Percentiles rank a stretch among this genome's conserved stretches.
These are phyloP conservation scores for Wickerhamiella brachini DNA, from an alignment of 805 yeast species.

Conservation along the genomic window DNA sequence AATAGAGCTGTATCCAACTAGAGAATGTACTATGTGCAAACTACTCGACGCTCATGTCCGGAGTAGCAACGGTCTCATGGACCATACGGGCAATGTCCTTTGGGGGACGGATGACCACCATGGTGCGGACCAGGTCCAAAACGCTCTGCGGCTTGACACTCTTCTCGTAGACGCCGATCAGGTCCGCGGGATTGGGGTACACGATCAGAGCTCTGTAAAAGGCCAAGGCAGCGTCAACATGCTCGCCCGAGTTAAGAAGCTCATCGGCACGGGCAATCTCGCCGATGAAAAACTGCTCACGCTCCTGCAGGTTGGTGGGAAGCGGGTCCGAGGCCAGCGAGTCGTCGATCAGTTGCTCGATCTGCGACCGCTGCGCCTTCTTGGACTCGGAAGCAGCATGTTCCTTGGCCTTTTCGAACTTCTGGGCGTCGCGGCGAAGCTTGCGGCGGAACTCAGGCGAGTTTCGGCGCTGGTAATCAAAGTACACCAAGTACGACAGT, in stretches of 20 bases:
- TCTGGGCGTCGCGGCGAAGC: slow-evolving; percentile 48
- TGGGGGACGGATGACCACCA: slow-evolving; percentile 88
- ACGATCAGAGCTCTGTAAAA: slow-evolving; percentile 89
- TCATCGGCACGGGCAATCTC: slow-evolving; percentile 82
- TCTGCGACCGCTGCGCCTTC: slow-evolving; percentile 38
- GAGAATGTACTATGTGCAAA: slow-evolving; percentile 1
- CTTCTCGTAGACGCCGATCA: slow-evolving; percentile 80
- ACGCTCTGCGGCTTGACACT: slow-evolving; percentile 61
- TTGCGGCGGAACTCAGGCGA: slow-evolving; percentile 68
- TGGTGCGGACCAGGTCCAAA: slow-evolving; percentile 69
- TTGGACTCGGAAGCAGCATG: slow-evolving; percentile 46
- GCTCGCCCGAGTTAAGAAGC: slow-evolving; percentile 45
- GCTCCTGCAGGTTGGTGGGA: slow-evolving; percentile 52
- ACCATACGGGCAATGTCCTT: slow-evolving; percentile 52
- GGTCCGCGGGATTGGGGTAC: slow-evolving; percentile 89
- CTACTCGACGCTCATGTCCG: slow-evolving; percentile 6
- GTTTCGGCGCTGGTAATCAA: slow-evolving; percentile 83
- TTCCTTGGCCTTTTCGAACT: slow-evolving; percentile 45
- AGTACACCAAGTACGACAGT: slow-evolving; percentile 59
- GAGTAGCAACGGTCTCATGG: slow-evolving; percentile 28
- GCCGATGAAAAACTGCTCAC: slow-evolving; percentile 67
- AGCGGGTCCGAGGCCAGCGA: slow-evolving; percentile 62
- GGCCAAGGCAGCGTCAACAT: slow-evolving; percentile 66
- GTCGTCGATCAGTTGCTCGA: slow-evolving; percentile 46
- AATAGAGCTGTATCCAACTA: no score